Base-by-base conservation (phyloP, 2,329 filamentous ascomycete genomes). In the Falciphora oryzae region DNA sequence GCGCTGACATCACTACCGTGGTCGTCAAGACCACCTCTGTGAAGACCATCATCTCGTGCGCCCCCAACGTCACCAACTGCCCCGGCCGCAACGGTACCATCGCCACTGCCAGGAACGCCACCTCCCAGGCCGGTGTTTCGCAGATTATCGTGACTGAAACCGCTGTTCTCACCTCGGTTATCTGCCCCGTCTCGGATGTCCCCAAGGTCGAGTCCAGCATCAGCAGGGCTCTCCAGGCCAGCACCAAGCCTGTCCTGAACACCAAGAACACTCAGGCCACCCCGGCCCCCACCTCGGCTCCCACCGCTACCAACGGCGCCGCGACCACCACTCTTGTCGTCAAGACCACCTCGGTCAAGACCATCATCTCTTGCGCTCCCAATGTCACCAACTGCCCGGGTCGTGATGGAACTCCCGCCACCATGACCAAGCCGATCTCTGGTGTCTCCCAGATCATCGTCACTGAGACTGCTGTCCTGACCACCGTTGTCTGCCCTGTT, bases 151-250 rank as follows among this genome's bases (percentile, higher is more conserved):
- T 79, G 38, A 80, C 78, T 16, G 73, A 78, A 65, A 75, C 73
- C 25, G 67, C 78, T 61, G 68, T 74, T 31, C 68, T 79, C 18
- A 74, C 75, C 63, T 75, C 75, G 58, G 77, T 76, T 59, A 70
- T 79, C 65, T 80, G 78, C 75, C 78, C 79, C 64, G 76, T 80
- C 56, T 74, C 75, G 1, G 76, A 73, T 7, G 76, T 75, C n/a
- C 66, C 68, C 16, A 73, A 75, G 65, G 75, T 78, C 72, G 72
- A 76, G 29, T 77, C 76, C 10, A 74, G 75, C 70, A 66, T 78
- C 35, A 57, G 29, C n/a, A 44, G n/a, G 14, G n/a, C 44, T 38
- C 35, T 62, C n/a, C 25, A 31, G 60, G 14, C 35, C 13, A 50
- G 32, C 28, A 28, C 29, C 60, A 62, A 27, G 11, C 29, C 76